phyloP scores from a whole-genome alignment of 2,329 filamentous ascomycete species.

The Sporothrix variecibatus region DNA sequence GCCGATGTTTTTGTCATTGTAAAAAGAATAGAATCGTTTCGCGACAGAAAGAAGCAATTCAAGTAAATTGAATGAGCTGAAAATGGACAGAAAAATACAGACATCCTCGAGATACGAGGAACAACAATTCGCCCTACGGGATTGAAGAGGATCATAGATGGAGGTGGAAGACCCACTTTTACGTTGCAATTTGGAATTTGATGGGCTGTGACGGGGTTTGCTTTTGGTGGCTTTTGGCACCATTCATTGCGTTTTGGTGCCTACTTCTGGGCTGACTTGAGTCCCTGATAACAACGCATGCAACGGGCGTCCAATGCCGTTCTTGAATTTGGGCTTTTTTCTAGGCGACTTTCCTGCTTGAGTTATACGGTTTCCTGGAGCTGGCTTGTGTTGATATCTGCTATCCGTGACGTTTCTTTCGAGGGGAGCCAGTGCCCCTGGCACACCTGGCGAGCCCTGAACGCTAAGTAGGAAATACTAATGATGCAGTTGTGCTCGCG shows the following conservation, averaged over 20 bases:
- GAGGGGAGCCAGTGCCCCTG: neutral
- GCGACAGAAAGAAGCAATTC: neutral
- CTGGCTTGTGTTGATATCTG: neutral
- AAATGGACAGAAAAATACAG: neutral
- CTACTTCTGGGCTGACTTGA: neutral
- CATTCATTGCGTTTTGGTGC: neutral
- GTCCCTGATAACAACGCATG: neutral
- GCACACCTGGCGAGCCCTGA: no score
- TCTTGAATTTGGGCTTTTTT: neutral
- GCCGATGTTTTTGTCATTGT: neutral
- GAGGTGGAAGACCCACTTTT: neutral
- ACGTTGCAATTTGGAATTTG: neutral
- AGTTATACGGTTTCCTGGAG: neutral
- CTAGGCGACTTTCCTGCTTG: no score
- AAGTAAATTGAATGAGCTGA: neutral
- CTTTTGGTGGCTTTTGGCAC: neutral
- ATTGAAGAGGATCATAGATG: neutral
- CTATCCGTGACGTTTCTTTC: neutral
- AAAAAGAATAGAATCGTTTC: neutral
- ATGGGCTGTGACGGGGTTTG: slow-evolving; percentile 2
- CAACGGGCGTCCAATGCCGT: neutral
- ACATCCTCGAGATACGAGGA: neutral
- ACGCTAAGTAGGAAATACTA: no score
- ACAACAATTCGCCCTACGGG: neutral
- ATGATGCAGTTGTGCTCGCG: no score